Evolutionary conservation across 768 basidiomycete species (phyloP), one percentile per base, ranked within the genome.

Genomic region (Lactarius psammicola): DNA sequence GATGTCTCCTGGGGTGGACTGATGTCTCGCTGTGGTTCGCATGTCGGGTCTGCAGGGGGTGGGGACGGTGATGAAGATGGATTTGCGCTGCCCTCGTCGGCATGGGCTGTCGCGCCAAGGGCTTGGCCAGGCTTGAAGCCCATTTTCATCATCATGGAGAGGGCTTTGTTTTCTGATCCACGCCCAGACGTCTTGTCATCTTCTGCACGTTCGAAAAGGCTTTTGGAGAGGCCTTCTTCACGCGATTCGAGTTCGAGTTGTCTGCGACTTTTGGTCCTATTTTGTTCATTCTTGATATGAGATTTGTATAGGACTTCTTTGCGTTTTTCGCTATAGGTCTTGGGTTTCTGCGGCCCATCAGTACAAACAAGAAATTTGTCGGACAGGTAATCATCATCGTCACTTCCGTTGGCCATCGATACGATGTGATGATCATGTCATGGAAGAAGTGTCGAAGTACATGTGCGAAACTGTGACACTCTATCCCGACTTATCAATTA

Each of bases 101-200:
- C 71, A 28, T 72, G 69, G 26, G 77, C 76, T 10, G 74, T 60
- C 72, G 76, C 80, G 20, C 92, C 92, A 33, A 94, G 80, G 17
- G 90, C 81, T 74, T 93, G 86, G 18, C 93, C 93, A 2, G 90
- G 86, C 77, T 88, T 89, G 79, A 92, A 95, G 1, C 93, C 93
- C 93, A 94, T 94, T 78, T 90, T 94, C 83, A 90, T 86, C 93
- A 95, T 95, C 80, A 95, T 94, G 18, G 84, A 82, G 61, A 94
- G 78, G 9, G 92, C 93, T 74, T 93, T 94, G 78, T 84, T 93
- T 51, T 82, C 80, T 60, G 79, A 75, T 49, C 78, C 77, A 26
- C 80, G 72, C 7, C 84, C 86, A 54, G 74, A 70, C 23, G 77
- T 79, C 65, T 81, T 81, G 67, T 85, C 84, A 72, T 91, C 88